Conservation (phyloP, 2,329 filamentous ascomycete species). For the Fusarium succisae region DNA sequence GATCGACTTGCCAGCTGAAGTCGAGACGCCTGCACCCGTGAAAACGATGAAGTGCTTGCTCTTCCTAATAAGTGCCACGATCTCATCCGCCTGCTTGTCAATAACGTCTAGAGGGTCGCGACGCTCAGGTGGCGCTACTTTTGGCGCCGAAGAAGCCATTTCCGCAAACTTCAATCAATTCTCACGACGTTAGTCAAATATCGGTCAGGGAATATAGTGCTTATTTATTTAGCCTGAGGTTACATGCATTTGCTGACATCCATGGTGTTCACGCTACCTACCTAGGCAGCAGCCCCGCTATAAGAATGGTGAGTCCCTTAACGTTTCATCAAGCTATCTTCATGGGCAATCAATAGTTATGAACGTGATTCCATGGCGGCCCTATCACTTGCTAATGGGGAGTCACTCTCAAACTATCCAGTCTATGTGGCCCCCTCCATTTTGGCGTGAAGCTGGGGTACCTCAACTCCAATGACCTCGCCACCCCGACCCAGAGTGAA, state of each 20-base stretch:
- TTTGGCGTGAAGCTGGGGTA: background rate
- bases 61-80: constrained; percentile 50
- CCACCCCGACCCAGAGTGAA: constrained; percentile 4
- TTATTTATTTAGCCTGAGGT: background rate
- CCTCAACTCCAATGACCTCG: background rate
- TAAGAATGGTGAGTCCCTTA: background rate
- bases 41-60: constrained; percentile 59
- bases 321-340: background rate
- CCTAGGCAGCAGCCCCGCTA: constrained; percentile 30
- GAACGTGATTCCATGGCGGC: rapidly evolving
- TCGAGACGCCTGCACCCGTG: constrained; percentile 58
- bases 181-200: background rate
- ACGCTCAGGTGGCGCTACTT: constrained; percentile 21
- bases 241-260: background rate
- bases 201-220: too few relatives aligned
- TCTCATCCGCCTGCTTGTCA: constrained; percentile 48
- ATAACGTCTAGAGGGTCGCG: constrained; percentile 14
- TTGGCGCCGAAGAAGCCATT: constrained; percentile 29
- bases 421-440: background rate
- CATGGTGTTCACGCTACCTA: background rate
- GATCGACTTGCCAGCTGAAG: constrained; percentile 50
- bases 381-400: background rate
- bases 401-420: rapidly evolving
- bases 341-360: background rate
- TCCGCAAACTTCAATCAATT: rapidly evolving